These are phyloP conservation scores for Scalesia atractyloides DNA, from an alignment of 129 eudicot genomes.

Conservation along the genomic window DNA sequence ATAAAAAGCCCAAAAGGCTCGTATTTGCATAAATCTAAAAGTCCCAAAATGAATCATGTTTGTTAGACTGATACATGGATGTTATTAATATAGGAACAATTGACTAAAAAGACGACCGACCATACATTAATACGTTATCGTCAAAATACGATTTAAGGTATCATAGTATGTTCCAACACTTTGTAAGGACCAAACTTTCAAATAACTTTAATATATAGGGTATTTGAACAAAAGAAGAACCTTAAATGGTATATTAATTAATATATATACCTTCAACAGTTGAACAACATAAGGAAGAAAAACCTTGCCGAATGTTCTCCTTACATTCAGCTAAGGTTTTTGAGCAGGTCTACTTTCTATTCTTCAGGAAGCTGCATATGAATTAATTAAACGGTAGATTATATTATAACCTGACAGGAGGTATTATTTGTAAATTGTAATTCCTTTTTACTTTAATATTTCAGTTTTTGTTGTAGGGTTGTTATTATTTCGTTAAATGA, in stretches of 20 bases:
- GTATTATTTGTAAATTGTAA: background rate
- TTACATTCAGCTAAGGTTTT: slow-evolving; percentile 93
- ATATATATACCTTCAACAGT: slow-evolving; percentile 70
- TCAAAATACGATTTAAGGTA: background rate
- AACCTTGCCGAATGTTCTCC: slow-evolving; percentile 84
- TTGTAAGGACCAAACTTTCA: background rate
- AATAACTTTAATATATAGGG: background rate
- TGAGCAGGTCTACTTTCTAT: slow-evolving; percentile 79
- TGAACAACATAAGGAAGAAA: slow-evolving; percentile 78
- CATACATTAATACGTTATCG: background rate
- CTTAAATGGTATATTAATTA: no score
- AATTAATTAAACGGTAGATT: background rate
- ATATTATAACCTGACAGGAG: background rate
- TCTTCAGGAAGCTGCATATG: slow-evolving; percentile 74
- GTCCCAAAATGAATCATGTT: background rate
- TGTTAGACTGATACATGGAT: background rate
- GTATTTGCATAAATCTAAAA: background rate
- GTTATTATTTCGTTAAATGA: background rate
- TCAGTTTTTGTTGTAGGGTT: background rate
- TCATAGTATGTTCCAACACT: background rate
- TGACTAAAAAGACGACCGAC: background rate
- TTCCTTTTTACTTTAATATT: background rate
- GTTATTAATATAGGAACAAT: background rate
- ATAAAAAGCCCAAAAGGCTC: background rate
- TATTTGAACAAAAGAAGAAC: no score